Conservation (phyloP, 2,329 filamentous ascomycete species). For the Stemphylium beticola region DNA sequence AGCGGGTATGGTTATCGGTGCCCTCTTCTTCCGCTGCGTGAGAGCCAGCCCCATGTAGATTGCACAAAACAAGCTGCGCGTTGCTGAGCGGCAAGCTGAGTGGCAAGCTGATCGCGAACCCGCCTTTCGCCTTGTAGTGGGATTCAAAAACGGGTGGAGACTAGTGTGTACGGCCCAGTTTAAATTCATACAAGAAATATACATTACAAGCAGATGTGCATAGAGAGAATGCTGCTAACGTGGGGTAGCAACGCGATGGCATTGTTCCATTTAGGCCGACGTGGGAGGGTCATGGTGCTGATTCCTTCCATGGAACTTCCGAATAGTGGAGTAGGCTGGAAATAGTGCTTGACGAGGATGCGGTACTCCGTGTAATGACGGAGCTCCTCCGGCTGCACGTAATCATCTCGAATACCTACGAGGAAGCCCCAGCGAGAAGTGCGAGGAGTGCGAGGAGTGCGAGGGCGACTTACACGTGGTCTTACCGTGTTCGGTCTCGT, state of each 20-base stretch:
- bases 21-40: constrained; percentile 4
- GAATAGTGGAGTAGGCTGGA: constrained; percentile 6
- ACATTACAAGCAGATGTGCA: constrained; percentile 24
- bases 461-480: not conserved
- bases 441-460: not conserved
- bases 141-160: constrained; percentile 1
- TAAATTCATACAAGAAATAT: constrained; percentile 13
- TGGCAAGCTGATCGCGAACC: not conserved
- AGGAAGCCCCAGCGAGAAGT: not conserved
- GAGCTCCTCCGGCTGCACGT: constrained; percentile 20
- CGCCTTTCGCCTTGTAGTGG: constrained; percentile 2
- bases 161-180: constrained; percentile 13
- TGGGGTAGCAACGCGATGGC: constrained; percentile 3
- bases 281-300: not conserved
- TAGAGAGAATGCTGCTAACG: constrained; percentile 5
- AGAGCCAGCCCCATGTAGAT: constrained; percentile 2
- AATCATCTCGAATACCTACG: constrained; percentile 15
- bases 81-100: constrained; percentile 12
- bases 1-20: constrained; percentile 24
- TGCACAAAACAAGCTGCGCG: not conserved
- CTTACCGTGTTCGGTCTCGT: constrained; percentile 4
- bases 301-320: not conserved
- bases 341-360: constrained; percentile 11
- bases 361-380: constrained; percentile 7
- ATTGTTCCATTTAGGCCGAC: not conserved